Conservation (phyloP, 495 filamentous ascomycete genomes). For the Bryoglossum gracile region DNA sequence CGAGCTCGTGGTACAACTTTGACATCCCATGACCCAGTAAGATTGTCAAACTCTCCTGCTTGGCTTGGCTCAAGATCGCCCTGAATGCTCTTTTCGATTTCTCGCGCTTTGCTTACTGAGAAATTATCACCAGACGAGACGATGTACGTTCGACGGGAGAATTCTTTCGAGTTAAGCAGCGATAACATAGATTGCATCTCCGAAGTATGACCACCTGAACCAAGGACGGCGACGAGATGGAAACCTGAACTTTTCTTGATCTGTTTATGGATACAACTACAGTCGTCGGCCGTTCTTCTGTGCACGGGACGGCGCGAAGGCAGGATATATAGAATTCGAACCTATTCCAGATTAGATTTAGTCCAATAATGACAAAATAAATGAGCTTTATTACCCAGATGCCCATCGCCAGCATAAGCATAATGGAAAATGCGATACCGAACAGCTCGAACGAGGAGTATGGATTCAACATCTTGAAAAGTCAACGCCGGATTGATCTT, state of each 20-base stretch:
- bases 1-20: conserved; percentile 61
- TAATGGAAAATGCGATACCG: too few species aligned
- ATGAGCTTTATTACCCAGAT: too few species aligned
- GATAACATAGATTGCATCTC: conserved; percentile 83
- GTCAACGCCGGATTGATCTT: too few species aligned
- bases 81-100: conserved; percentile 48
- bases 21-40: conserved; percentile 32
- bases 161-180: conserved; percentile 34
- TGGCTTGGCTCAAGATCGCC: conserved; percentile 8
- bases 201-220: conserved; percentile 87
- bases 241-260: conserved; percentile 35
- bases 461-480: too few species aligned
- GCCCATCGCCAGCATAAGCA: too few species aligned
- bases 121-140: conserved; percentile 70
- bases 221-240: conserved; percentile 77
- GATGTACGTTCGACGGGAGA: conserved; percentile 72
- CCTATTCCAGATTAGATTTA: too few species aligned
- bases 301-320: conserved; percentile 23
- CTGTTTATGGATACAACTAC: conserved; percentile 14
- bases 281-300: too few species aligned
- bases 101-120: conserved; percentile 56
- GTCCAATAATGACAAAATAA: too few species aligned
- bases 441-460: too few species aligned
- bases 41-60: conserved; percentile 9
- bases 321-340: conserved; percentile 46